Evolutionary conservation across 1,284 basidiomycete species (phyloP).

Genomic region (Sphagnurus paluster): DNA sequence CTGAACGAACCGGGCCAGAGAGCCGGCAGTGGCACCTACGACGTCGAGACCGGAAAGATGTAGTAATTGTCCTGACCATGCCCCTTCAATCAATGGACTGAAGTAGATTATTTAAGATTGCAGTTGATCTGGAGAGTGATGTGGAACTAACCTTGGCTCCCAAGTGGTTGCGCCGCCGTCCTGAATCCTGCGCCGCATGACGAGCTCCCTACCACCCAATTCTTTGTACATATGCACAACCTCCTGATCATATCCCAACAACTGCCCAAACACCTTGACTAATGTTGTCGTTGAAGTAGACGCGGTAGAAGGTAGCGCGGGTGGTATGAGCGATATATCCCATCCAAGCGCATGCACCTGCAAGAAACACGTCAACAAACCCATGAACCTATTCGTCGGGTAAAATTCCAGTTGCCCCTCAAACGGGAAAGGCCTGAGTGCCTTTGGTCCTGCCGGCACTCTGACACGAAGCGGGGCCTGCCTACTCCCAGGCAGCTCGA

Average conservation of each 20-base stretch:
- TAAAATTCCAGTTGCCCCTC: slow-evolving; percentile 32
- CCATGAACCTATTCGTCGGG: slow-evolving; percentile 42
- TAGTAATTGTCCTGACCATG: slow-evolving; percentile 55
- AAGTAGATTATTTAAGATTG: not conserved
- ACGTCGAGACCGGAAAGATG: slow-evolving; percentile 63
- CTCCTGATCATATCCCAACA: slow-evolving; percentile 61
- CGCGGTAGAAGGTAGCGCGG: slow-evolving; percentile 46
- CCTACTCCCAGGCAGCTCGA: slow-evolving; percentile 34
- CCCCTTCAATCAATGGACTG: slow-evolving; percentile 58
- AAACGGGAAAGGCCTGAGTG: slow-evolving; percentile 41
- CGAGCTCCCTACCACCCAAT: slow-evolving; percentile 61
- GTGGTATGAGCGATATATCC: slow-evolving; percentile 54
- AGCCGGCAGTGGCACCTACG: slow-evolving; percentile 62
- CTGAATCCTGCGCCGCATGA: slow-evolving; percentile 58
- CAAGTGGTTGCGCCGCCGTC: slow-evolving; percentile 59
- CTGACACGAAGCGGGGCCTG: slow-evolving; percentile 28
- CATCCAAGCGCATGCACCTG: slow-evolving; percentile 55
- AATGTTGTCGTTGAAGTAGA: slow-evolving; percentile 52
- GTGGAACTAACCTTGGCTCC: slow-evolving; percentile 53
- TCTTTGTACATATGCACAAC: slow-evolving; percentile 67
- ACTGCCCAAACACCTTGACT: slow-evolving; percentile 45
- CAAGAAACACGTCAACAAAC: slow-evolving; percentile 46
- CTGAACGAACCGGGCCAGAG: slow-evolving; percentile 55
- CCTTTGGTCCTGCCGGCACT: slow-evolving; percentile 50
- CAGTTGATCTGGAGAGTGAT: not conserved